A percentile compares a stretch with the other conserved stretches of the same genome.
These are phyloP conservation scores for Clitopilus hobsonii DNA, from an alignment of 768 basidiomycete genomes.

Conservation along the genomic window DNA sequence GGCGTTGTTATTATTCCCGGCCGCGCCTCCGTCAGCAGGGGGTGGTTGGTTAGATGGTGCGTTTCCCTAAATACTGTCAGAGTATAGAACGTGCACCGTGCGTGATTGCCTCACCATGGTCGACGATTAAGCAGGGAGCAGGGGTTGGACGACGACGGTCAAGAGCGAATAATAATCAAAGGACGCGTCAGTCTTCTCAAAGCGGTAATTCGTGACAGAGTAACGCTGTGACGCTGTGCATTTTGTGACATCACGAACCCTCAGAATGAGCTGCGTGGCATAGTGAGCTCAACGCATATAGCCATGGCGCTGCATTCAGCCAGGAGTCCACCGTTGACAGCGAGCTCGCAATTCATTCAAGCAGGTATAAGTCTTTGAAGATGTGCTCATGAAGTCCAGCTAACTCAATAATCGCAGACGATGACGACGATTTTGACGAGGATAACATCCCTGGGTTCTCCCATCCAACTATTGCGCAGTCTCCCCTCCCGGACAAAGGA, in stretches of 20 bases:
- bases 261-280: constrained; percentile 25
- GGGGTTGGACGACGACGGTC: neutral
- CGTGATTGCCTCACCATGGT: constrained; percentile 5
- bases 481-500: constrained; percentile 53
- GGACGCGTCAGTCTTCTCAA: constrained; percentile 51
- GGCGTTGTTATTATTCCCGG: neutral
- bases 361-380: constrained; percentile 47
- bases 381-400: neutral
- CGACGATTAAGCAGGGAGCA: neutral
- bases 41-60: constrained; percentile 61
- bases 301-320: constrained; percentile 31
- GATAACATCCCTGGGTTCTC: constrained; percentile 78
- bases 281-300: constrained; percentile 3
- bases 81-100: constrained; percentile 4
- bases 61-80: constrained; percentile 53
- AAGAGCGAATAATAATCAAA: constrained; percentile 9
- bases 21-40: constrained; percentile 27
- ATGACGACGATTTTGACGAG: constrained; percentile 82
- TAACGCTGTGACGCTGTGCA: constrained; percentile 4
- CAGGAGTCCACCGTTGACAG: constrained; percentile 46
- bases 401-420: constrained; percentile 36
- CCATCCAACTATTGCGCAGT: constrained; percentile 51
- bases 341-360: constrained; percentile 75
- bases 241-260: constrained; percentile 17
- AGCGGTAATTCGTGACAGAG: constrained; percentile 26